Evolutionary conservation across 202 grass and related monocot genomes (phyloP).

Genomic region (Setaria viridis): DNA sequence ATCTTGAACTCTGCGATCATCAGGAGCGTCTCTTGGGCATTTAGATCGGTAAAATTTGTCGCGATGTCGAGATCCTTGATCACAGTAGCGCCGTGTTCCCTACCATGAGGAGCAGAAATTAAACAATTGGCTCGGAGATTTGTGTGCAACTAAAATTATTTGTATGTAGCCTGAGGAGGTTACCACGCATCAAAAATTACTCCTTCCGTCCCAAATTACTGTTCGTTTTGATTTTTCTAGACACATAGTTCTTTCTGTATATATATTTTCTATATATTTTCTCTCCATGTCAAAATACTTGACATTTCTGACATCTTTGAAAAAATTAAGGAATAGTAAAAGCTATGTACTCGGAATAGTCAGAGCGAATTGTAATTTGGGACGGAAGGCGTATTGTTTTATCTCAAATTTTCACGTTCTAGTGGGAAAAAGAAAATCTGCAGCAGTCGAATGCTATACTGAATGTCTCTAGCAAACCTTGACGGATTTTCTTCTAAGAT

Average conservation of each 20-base stretch:
- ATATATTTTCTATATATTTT: too few relatives aligned
- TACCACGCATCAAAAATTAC: neutral
- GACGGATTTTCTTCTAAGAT: neutral
- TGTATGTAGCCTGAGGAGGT: neutral
- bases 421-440: neutral
- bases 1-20: slow-evolving; percentile 65
- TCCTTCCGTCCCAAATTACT: too few relatives aligned
- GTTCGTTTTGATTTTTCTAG: too few relatives aligned
- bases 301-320: too few relatives aligned
- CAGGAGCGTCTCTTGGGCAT: neutral
- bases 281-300: too few relatives aligned
- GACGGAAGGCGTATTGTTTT: too few relatives aligned
- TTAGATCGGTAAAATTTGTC: slow-evolving; percentile 16
- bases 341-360: too few relatives aligned
- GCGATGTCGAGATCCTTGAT: slow-evolving; percentile 46
- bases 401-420: neutral
- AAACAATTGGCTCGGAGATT: neutral
- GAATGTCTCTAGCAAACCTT: neutral
- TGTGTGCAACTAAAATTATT: neutral
- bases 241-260: too few relatives aligned
- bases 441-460: neutral
- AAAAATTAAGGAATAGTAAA: too few relatives aligned
- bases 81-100: slow-evolving; percentile 51
- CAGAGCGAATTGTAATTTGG: too few relatives aligned
- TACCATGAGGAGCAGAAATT: neutral